Evolutionary conservation across 495 filamentous ascomycete species (phyloP).

Genomic region (Opeltia flavorubescens): DNA sequence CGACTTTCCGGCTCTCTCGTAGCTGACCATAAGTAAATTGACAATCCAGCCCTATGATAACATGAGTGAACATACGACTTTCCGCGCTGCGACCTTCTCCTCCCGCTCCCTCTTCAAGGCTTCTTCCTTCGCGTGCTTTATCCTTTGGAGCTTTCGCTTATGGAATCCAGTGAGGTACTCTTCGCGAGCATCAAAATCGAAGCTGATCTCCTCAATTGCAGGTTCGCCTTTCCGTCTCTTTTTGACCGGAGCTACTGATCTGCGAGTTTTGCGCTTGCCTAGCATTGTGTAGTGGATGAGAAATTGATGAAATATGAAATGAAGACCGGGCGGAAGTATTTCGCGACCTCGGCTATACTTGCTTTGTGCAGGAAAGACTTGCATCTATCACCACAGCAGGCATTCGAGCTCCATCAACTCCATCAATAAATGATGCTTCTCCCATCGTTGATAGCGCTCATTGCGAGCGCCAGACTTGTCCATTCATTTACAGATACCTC

Average conservation of each 20-base stretch:
- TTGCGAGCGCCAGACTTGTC: slow-evolving; percentile 43
- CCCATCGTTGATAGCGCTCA: slow-evolving; percentile 24
- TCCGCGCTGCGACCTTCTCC: slow-evolving; percentile 55
- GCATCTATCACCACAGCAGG: slow-evolving; percentile 5
- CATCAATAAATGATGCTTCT: background rate
- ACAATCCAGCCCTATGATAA: background rate
- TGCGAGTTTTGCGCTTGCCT: slow-evolving; percentile 4
- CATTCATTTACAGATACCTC: slow-evolving; percentile 72
- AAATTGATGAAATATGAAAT: background rate
- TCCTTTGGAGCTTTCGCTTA: slow-evolving; percentile 77
- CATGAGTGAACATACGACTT: slow-evolving; percentile 40
- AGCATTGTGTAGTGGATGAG: slow-evolving; percentile 3
- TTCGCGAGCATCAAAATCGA: slow-evolving; percentile 60
- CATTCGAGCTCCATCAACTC: background rate
- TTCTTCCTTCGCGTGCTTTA: slow-evolving; percentile 67
- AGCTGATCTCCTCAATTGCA: slow-evolving; percentile 57
- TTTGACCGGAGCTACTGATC: slow-evolving; percentile 31
- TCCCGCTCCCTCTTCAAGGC: slow-evolving; percentile 58
- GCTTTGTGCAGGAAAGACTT: no score
- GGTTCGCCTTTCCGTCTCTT: slow-evolving; percentile 49
- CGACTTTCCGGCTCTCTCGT: slow-evolving; percentile 61
- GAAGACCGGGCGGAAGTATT: background rate
- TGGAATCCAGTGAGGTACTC: slow-evolving; percentile 92
- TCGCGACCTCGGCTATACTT: background rate
- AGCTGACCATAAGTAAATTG: slow-evolving; percentile 34